These are phyloP conservation scores for Picea mariana DNA, from an alignment of 83 land plant genomes.

Conservation along the genomic window DNA sequence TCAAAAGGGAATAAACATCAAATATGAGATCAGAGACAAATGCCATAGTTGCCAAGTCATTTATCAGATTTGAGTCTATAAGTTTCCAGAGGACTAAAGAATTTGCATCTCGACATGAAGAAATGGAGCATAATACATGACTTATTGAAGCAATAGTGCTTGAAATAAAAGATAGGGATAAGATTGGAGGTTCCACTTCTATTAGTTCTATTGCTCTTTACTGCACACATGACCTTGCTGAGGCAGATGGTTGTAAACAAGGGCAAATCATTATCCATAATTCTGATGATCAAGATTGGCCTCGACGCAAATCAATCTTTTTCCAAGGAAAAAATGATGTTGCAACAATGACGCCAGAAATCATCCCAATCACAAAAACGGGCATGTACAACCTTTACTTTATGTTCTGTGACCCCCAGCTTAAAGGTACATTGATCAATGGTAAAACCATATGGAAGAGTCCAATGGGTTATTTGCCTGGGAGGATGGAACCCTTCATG, in stretches of 20 bases:
- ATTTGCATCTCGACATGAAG: constrained; percentile 43
- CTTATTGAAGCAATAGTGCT: constrained; percentile 70
- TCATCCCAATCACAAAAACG: constrained; percentile 64
- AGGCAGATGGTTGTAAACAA: constrained; percentile 77
- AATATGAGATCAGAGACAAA: too few species aligned
- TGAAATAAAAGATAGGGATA: constrained; percentile 72
- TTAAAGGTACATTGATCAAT: constrained; percentile 23
- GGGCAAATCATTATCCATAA: constrained; percentile 16
- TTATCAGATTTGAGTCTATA: constrained; percentile 71
- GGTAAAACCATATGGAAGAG: constrained; percentile 43
- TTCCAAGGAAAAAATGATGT: constrained; percentile 38
- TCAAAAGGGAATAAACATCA: too few species aligned
- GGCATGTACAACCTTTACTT: constrained; percentile 50
- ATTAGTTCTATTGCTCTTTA: constrained; percentile 75
- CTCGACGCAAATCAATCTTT: constrained; percentile 32
- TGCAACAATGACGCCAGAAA: constrained; percentile 30
- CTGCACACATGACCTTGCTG: constrained; percentile 88
- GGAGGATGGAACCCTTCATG: constrained; percentile 36
- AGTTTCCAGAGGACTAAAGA: constrained; percentile 65
- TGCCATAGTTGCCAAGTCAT: too few species aligned
- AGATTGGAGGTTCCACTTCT: constrained; percentile 86
- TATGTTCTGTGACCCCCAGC: constrained; percentile 39
- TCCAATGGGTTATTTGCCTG: constrained; percentile 40
- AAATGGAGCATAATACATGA: constrained; percentile 47
- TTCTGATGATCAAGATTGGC: constrained; percentile 50